A percentile compares a stretch with the other conserved stretches of the same genome.
Conservation (phyloP, 106 monocot genomes). For the Hemerocallis citrina region DNA sequence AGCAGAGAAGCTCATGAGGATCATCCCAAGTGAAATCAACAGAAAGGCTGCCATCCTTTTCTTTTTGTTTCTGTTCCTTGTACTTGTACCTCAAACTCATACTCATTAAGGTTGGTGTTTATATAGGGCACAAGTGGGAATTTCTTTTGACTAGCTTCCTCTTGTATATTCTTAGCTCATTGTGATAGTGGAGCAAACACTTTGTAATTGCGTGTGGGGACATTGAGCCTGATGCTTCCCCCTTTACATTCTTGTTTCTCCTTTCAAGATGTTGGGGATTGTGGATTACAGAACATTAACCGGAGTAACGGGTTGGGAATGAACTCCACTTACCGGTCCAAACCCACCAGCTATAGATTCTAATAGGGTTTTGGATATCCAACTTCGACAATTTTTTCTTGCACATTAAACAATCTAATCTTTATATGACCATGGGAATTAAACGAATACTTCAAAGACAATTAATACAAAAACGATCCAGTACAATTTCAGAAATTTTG, state of each 20-base stretch:
- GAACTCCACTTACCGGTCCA: no score
- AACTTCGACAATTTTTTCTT: no score
- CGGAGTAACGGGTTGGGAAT: no score
- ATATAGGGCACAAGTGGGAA: neutral
- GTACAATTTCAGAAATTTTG: no score
- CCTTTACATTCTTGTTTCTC: neutral
- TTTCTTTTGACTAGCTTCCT: neutral
- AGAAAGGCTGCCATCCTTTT: neutral
- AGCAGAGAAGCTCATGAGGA: neutral
- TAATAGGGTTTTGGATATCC: no score
- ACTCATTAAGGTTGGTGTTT: neutral
- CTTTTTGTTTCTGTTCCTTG: neutral
- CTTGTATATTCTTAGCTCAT: neutral
- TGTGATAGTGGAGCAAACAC: constrained; percentile 9
- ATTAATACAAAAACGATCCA: no score
- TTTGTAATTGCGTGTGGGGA: neutral
- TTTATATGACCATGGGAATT: no score
- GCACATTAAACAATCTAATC: no score
- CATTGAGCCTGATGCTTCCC: neutral
- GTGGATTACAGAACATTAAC: constrained; percentile 3
- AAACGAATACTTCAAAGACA: no score
- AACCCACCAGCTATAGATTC: no score
- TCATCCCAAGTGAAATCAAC: constrained; percentile 1
- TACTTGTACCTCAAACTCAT: neutral
- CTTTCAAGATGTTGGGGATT: neutral